Percentiles rank a stretch among this genome's conserved stretches.
Evolutionary conservation across 306 rosid species (phyloP).

Genomic region (Cucumis melo): DNA sequence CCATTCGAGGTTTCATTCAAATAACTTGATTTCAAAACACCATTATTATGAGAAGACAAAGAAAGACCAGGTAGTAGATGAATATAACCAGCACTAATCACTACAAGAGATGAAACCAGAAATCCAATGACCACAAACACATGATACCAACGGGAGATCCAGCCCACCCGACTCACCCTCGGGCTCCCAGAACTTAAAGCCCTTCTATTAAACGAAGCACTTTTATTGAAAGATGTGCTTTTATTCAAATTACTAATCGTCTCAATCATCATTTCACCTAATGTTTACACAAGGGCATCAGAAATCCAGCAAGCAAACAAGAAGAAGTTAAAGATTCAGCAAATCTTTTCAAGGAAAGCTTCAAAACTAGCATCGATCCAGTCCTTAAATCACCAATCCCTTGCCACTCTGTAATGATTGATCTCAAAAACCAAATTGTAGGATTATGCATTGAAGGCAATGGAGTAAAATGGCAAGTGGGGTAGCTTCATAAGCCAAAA

Average conservation of each 20-base stretch:
- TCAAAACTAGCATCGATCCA: background rate
- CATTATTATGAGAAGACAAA: slow-evolving; percentile 22
- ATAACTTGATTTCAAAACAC: slow-evolving; percentile 12
- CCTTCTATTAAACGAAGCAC: slow-evolving; percentile 27
- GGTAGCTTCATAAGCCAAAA: background rate
- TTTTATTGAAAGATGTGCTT: slow-evolving; percentile 23
- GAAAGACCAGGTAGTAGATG: slow-evolving; percentile 49
- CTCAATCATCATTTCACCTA: slow-evolving; percentile 7
- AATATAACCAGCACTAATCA: slow-evolving; percentile 41
- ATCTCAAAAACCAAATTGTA: background rate
- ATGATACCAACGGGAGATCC: slow-evolving; percentile 38
- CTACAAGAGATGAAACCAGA: slow-evolving; percentile 45
- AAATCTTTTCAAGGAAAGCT: background rate
- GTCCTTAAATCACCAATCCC: background rate
- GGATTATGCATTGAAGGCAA: background rate
- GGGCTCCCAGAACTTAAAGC: slow-evolving; percentile 30
- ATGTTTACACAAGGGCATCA: background rate
- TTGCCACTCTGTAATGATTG: background rate
- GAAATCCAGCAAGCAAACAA: background rate
- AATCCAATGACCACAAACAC: slow-evolving; percentile 33
- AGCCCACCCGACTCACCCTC: slow-evolving; percentile 23
- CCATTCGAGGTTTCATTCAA: slow-evolving; percentile 8
- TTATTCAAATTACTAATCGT: slow-evolving; percentile 39
- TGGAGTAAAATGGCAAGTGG: background rate
- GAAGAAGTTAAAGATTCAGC: background rate